Conservation (phyloP, 2,329 filamentous ascomycete species). For the Coccinonectria pachysandricola region DNA sequence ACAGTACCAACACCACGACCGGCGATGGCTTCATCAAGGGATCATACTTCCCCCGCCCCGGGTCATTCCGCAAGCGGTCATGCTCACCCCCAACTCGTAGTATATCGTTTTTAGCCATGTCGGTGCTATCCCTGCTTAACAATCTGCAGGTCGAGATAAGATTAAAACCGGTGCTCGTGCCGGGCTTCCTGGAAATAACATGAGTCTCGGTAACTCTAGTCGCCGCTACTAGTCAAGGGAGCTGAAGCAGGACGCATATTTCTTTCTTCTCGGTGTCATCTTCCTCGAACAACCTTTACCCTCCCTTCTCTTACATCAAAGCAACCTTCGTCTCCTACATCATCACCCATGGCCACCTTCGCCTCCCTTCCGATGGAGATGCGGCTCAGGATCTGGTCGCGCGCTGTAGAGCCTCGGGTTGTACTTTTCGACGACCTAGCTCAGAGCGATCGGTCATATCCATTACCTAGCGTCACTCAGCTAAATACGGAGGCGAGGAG, state of each 20-base stretch:
- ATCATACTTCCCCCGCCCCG: constrained; percentile 17
- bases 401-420: constrained; percentile 26
- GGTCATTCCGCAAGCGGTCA: constrained; percentile 19
- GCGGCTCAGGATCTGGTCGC: constrained; percentile 28
- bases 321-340: constrained; percentile 2
- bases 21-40: constrained; percentile 20
- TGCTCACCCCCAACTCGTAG: constrained; percentile 16
- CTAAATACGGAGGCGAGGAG: constrained; percentile 25
- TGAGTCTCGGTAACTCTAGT: constrained; percentile 10
- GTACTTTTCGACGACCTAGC: constrained; percentile 26
- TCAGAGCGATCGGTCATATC: constrained; percentile 20
- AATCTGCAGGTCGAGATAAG: constrained; percentile 13
- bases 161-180: constrained; percentile 16
- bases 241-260: no score
- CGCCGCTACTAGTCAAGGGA: no score
- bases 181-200: constrained; percentile 8
- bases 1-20: constrained; percentile 18
- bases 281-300: no score
- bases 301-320: constrained; percentile 3
- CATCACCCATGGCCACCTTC: constrained; percentile 15
- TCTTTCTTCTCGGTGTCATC: no score
- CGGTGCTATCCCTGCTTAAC: constrained; percentile 13
- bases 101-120: constrained; percentile 19
- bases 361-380: constrained; percentile 25
- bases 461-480: constrained; percentile 26